Base-by-base conservation (phyloP, 2,329 filamentous ascomycete genomes). In the Colletotrichum tropicicola region DNA sequence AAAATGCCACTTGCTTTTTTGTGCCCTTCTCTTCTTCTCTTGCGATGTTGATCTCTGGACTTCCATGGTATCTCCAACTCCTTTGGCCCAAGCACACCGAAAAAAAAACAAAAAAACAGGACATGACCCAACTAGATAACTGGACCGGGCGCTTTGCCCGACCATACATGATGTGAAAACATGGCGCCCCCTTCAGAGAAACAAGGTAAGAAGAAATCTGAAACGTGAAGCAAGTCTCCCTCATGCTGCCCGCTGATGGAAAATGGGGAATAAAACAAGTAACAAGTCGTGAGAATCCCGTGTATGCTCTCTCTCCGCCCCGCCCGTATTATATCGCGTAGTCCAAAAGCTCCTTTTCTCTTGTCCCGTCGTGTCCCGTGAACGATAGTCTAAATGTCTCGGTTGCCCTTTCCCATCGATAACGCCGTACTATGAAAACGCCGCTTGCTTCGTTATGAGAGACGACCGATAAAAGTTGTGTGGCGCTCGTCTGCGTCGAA, bases 401-500 rank as follows among this genome's bases (percentile, higher is more conserved):
- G 45, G 45, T 63, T 19, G 44, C 30, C 59, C 51, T 44, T 76
- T 73, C 52, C 73, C 73, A 48, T 60, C 48, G 27, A 65, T 60
- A 65, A 65, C 57, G 56, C 61, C 56, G 35, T 61, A 37, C 39
- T 32, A 65, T 65, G 61, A 61, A 65, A 53, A 60, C 43, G 27
- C 56, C 49, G 35, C 21, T 60, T 60, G 61, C 43, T 39, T 32
- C 49, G 49, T 57, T 48, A 41, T 32, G 28, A 53, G 25, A 19
- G 53, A n/a, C 27, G 12, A 15, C 27, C 52, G 51, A 48, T 48
- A 28, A 32, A 52, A 43, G 28, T 41, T 37, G 27, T 28, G 21
- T 47, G 19, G 28, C 49, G 57, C 35, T 27, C 17, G 27, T 47
- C 27, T 15, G 27, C 43, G 41, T 60, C 56, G 27, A 43, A 44